Evolutionary conservation across 306 rosid genomes (phyloP).

Genomic region (Citrullus amarus): DNA sequence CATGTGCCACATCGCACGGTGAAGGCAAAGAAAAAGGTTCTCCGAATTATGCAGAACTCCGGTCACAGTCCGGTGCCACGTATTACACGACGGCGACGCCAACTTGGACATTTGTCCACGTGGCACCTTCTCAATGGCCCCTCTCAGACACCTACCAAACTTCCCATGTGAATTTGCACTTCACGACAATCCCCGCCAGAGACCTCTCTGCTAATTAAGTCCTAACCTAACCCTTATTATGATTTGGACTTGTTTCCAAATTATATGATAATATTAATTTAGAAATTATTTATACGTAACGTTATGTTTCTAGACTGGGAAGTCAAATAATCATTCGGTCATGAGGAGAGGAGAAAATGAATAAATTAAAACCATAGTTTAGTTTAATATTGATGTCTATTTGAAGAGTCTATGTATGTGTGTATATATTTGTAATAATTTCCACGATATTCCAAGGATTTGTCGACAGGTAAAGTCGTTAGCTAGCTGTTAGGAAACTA

Average conservation of each 20-base stretch:
- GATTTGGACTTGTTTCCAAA: constrained; percentile 12
- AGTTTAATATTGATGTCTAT: background rate
- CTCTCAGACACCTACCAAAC: constrained; percentile 29
- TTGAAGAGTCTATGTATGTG: background rate
- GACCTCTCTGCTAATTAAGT: constrained; percentile 8
- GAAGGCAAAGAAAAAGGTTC: background rate
- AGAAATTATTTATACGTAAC: background rate
- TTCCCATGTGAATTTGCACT: constrained; percentile 39
- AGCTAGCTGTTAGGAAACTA: constrained; percentile 23
- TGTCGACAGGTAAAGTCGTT: constrained; percentile 60
- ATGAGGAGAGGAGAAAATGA: background rate
- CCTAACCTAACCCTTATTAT: constrained; percentile 5
- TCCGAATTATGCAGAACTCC: background rate
- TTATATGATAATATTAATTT: background rate
- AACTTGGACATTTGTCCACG: constrained; percentile 11
- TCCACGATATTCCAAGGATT: constrained; percentile 10
- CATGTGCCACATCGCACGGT: constrained; percentile 7
- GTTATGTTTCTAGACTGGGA: background rate
- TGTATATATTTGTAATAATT: background rate
- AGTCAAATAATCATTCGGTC: background rate
- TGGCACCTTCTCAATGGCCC: constrained; percentile 1
- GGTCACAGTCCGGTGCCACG: background rate
- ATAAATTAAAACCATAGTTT: too few species aligned
- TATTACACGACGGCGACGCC: background rate
- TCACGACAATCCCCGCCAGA: constrained; percentile 12